phyloP scores from a whole-genome alignment of 345 rosid genomes.

The Rhodomyrtus tomentosa region DNA sequence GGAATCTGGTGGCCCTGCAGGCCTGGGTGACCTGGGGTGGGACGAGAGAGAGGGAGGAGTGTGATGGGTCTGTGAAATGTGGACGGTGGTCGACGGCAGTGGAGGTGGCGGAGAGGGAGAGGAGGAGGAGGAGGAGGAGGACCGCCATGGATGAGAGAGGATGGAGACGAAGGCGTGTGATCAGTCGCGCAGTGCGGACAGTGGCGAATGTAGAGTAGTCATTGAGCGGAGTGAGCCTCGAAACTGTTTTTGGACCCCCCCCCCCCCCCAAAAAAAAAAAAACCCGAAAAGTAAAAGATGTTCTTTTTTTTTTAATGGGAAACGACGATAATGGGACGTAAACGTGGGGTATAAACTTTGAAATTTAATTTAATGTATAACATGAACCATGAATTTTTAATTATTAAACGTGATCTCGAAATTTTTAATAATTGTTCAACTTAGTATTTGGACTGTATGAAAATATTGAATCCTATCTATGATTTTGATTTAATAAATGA shows the following conservation, averaged over 20 bases:
- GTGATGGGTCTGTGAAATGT: not conserved
- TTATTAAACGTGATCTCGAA: too few species aligned
- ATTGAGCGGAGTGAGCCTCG: not conserved
- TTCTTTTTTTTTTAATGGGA: too few species aligned
- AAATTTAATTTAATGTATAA: too few species aligned
- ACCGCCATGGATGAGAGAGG: not conserved
- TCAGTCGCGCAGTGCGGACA: not conserved
- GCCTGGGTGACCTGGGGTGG: slow-evolving; percentile 12
- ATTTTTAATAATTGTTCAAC: too few species aligned
- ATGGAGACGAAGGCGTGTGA: not conserved
- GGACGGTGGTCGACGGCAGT: not conserved
- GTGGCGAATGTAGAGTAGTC: not conserved
- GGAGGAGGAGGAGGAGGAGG: slow-evolving; percentile 1
- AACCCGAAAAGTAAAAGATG: not conserved
- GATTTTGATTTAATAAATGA: too few species aligned
- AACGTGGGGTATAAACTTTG: too few species aligned
- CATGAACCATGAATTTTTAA: too few species aligned
- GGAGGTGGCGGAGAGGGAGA: not conserved
- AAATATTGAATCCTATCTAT: too few species aligned
- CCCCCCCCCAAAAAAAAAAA: not conserved
- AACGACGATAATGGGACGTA: too few species aligned
- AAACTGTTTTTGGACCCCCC: not conserved
- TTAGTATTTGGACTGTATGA: too few species aligned
- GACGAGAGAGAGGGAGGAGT: not conserved
- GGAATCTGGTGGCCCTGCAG: slow-evolving; percentile 32